phyloP scores from a whole-genome alignment of 805 yeast genomes.

The Candida taoyuanica region DNA sequence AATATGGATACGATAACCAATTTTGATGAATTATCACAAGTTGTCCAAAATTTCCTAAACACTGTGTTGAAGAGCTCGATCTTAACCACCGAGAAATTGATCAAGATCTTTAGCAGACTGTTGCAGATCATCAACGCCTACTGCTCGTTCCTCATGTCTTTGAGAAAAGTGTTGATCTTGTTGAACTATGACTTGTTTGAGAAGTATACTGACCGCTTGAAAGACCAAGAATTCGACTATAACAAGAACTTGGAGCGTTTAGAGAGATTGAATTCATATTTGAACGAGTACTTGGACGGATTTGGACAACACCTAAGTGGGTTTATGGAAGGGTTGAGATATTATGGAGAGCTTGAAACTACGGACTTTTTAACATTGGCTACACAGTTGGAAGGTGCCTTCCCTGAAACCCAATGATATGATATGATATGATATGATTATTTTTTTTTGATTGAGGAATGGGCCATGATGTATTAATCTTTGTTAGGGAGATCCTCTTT shows the following conservation, averaged over 20 bases:
- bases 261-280: constrained; percentile 35
- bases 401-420: constrained; percentile 14
- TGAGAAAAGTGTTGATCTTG: constrained; percentile 49
- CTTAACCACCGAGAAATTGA: constrained; percentile 52
- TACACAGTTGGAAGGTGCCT: constrained; percentile 36
- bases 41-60: constrained; percentile 54
- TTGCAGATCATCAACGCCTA: constrained; percentile 44
- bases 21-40: constrained; percentile 40
- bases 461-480: no score
- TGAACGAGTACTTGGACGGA: constrained; percentile 39
- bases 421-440: not conserved
- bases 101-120: constrained; percentile 41
- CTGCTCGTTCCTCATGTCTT: constrained; percentile 45
- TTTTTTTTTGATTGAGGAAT: no score
- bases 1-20: constrained; percentile 28
- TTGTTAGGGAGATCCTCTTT: no score
- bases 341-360: constrained; percentile 47
- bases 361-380: constrained; percentile 39
- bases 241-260: constrained; percentile 37
- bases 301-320: constrained; percentile 43
- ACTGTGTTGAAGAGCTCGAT: constrained; percentile 62
- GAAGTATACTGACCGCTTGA: constrained; percentile 34
- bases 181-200: constrained; percentile 42
- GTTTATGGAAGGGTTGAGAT: constrained; percentile 40
- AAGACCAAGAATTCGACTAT: constrained; percentile 35